Percentiles rank a stretch among this genome's conserved stretches.
Evolutionary conservation across 352 stramenopile species (phyloP).

Genomic region (Phytopythium ostracodes): DNA sequence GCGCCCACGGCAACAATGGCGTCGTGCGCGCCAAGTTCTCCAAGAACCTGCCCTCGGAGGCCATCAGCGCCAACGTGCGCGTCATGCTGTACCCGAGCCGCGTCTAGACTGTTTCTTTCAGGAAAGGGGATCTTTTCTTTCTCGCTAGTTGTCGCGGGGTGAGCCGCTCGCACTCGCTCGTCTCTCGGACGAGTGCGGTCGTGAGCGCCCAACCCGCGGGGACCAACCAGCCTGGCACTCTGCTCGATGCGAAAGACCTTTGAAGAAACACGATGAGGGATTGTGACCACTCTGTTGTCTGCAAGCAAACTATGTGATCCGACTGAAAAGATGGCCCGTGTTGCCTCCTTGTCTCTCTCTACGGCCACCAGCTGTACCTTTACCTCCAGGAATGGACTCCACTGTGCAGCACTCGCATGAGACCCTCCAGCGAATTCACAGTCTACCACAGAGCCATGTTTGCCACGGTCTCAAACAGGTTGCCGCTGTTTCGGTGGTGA

Average conservation of each 20-base stretch:
- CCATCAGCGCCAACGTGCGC: conserved; percentile 96
- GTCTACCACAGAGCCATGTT: too few species aligned
- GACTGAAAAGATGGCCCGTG: conserved; percentile 3
- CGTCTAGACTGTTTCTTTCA: conserved; percentile 80
- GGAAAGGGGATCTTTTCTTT: conserved; percentile 3
- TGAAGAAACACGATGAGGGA: conserved; percentile 51
- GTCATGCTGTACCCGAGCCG: conserved; percentile 99
- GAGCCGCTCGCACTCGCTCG: not conserved
- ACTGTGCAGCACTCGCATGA: too few species aligned
- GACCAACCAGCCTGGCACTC: not conserved
- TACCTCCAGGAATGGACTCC: too few species aligned
- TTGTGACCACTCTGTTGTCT: conserved; percentile 25
- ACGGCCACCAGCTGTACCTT: too few species aligned
- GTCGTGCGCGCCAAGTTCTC: conserved; percentile 98
- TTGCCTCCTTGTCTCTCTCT: too few species aligned
- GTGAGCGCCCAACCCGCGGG: not conserved
- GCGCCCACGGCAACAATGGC: conserved; percentile 97
- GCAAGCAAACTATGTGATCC: conserved; percentile 1
- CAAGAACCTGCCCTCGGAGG: conserved; percentile 95
- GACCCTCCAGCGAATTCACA: too few species aligned
- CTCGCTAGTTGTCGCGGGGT: not conserved
- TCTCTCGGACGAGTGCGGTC: not conserved
- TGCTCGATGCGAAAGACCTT: conserved; percentile 6
- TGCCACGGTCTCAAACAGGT: too few species aligned
- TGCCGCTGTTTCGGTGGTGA: not conserved